Evolutionary conservation across 2,329 filamentous ascomycete genomes (phyloP).

Genomic region (Akanthomyces uredinophilus): DNA sequence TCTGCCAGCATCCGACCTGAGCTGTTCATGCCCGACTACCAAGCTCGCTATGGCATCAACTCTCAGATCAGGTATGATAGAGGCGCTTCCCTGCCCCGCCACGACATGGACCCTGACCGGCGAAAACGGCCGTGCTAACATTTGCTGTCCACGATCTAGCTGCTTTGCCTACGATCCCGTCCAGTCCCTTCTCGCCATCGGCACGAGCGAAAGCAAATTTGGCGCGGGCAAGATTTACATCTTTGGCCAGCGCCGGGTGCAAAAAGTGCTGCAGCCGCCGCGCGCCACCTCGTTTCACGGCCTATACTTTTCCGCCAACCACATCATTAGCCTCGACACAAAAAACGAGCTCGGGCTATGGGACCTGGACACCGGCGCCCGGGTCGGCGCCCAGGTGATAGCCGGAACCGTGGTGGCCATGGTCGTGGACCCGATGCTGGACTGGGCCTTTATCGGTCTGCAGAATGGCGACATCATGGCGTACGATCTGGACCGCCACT

Average conservation of each 20-base stretch:
- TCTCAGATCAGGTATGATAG: conserved; percentile 58
- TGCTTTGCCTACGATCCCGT: conserved; percentile 88
- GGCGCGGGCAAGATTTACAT: conserved; percentile 85
- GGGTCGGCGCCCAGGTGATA: conserved; percentile 65
- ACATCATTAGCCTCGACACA: conserved; percentile 76
- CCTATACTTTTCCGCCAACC: conserved; percentile 80
- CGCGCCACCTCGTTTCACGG: conserved; percentile 69
- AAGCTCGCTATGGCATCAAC: conserved; percentile 76
- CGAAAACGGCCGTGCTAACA: conserved; percentile 18
- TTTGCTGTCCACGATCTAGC: conserved; percentile 40
- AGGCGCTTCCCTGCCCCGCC: background rate
- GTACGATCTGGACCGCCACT: conserved; percentile 86
- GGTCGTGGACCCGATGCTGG: conserved; percentile 81
- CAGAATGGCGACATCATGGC: conserved; percentile 80
- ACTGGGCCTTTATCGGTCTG: conserved; percentile 85
- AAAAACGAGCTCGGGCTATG: conserved; percentile 83
- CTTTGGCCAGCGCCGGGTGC: conserved; percentile 75
- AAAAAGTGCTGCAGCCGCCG: conserved; percentile 66
- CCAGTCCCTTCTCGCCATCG: conserved; percentile 87
- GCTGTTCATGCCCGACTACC: conserved; percentile 78
- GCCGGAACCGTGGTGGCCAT: conserved; percentile 71
- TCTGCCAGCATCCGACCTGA: conserved; percentile 74
- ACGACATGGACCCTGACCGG: conserved; percentile 5
- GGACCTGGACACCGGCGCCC: conserved; percentile 65
- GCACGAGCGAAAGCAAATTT: conserved; percentile 81